Evolutionary conservation across 768 basidiomycete genomes (phyloP), one percentile per base, ranked within the genome.

Genomic region (Polyporus arcularius): DNA sequence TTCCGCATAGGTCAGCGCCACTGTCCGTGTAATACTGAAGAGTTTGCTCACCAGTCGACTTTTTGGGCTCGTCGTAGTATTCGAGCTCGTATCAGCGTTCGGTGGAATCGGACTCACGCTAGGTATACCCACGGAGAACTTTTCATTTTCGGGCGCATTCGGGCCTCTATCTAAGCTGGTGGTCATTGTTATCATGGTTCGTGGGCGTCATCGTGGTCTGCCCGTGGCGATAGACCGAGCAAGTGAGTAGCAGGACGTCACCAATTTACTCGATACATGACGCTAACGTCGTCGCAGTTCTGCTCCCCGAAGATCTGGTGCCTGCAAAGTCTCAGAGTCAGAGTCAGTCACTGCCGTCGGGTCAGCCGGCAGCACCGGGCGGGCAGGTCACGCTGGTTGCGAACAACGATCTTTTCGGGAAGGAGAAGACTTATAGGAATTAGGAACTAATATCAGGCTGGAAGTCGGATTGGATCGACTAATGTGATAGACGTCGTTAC

Each of bases 181-280:
- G 12, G 72, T 92, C 41, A 83, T 84, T 53, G 76, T 82, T 18
- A 85, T 93, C 60, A 93, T 94, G 91, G 83, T 93, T 42, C 83
- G 90, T 49, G 89, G 89, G 0, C 76, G 89, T 14, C 89, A 91
- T 72, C 79, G 89, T 65, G 89, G 89, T 2, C 66, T 89, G 3
- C 87, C 87, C 38, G 82, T 88, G 11, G 86, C 86, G 3, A 80
- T 89, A 16, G 86, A 88, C 73, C 79, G 86, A 54, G 85, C 87
- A 16, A 82, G 68, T 71, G 79, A 82, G 71, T 48, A 4, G 9
- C 21, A 26, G 21, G 21, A 26, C 83, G 1, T 4, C 38, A 5
- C 28, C 16, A 40, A 16, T 1, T 14, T 14, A 30, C 18, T 40
- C 21, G 7, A 16, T 1, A 11, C 5, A 53, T 49, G 1, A 48